Percentiles rank a stretch among this genome's conserved stretches.
These are phyloP conservation scores for Trichosporon sp. DNA, from an alignment of 1,284 basidiomycete species.

Conservation along the genomic window DNA sequence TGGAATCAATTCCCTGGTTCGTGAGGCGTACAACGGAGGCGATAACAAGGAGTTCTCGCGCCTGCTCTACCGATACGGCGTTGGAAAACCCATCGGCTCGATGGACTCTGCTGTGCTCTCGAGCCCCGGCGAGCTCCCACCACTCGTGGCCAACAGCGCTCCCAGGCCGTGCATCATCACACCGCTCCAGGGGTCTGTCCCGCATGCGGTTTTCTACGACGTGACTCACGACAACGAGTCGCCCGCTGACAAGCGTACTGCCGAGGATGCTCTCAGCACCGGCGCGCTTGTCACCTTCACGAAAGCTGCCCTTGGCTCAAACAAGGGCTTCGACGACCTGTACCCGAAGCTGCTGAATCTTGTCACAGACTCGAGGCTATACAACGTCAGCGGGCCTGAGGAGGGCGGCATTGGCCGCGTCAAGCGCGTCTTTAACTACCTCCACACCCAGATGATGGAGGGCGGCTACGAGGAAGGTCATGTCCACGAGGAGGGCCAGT, in stretches of 20 bases:
- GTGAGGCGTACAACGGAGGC: constrained; percentile 87
- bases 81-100: constrained; percentile 77
- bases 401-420: constrained; percentile 67
- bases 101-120: constrained; percentile 87
- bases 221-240: constrained; percentile 96
- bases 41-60: constrained; percentile 85
- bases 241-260: constrained; percentile 80
- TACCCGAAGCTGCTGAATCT: constrained; percentile 88
- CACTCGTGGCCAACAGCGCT: constrained; percentile 72
- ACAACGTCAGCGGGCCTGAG: constrained; percentile 65
- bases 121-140: constrained; percentile 70
- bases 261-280: constrained; percentile 88
- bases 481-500: constrained; percentile 93
- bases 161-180: constrained; percentile 71
- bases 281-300: constrained; percentile 86
- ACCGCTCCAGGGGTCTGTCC: constrained; percentile 77
- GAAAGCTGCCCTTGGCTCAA: constrained; percentile 81
- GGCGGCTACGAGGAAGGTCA: constrained; percentile 83
- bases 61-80: constrained; percentile 79
- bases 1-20: constrained; percentile 86
- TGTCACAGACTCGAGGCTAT: constrained; percentile 77
- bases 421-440: constrained; percentile 79
- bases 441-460: constrained; percentile 86
- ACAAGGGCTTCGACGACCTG: constrained; percentile 95
- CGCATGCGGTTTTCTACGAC: constrained; percentile 91